Evolutionary conservation across 1,284 basidiomycete genomes (phyloP), one percentile per base, ranked within the genome.

Genomic region (Cryptococcus neoformans): DNA sequence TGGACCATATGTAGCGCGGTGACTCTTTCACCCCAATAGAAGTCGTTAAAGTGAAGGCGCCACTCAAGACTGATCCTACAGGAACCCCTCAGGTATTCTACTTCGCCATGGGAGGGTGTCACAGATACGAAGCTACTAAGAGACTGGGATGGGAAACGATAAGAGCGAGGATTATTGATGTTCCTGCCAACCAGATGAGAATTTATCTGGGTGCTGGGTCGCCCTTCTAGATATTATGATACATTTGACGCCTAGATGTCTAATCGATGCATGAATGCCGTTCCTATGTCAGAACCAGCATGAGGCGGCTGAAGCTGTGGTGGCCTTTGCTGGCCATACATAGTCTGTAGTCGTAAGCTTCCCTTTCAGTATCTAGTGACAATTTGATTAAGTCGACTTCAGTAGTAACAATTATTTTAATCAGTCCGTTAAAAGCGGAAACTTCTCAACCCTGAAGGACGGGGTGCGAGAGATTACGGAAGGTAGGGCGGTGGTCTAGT

Each of bases 11-110:
- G 14, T 40, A 79, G 76, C 59, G 57, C 6, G 77, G 78, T 2
- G 77, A 78, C 60, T 55, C 65, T 8, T 78, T 80, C 51, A 78
- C 78, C 1, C 77, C 78, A 2, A 77, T 80, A 42, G 78, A 80
- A 45, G 66, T 80, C 2, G 63, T 77, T 50, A 70, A 77, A 59
- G 76, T 76, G 6, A 65, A 63, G 48, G 67, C 68, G 1, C 68
- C 64, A 17, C 66, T 75, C 52, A 70, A 70, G 46, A 56, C 51
- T 11, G 66, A 71, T 34, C 65, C 70, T 9, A 58, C 63, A 0
- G 64, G 69, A 3, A 62, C 62, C 0, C 14, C 56, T 2, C 66
- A 75, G 39, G 65, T 60, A 16, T 78, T 76, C 54, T 80, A 78
- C 62, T 77, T 77, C 53, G 65, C 73, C 0, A 73, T 80, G 62